Percentiles rank a stretch among this genome's conserved stretches.
Conservation (phyloP, 2,329 filamentous ascomycete species). For the Penicillium griseofulvum region DNA sequence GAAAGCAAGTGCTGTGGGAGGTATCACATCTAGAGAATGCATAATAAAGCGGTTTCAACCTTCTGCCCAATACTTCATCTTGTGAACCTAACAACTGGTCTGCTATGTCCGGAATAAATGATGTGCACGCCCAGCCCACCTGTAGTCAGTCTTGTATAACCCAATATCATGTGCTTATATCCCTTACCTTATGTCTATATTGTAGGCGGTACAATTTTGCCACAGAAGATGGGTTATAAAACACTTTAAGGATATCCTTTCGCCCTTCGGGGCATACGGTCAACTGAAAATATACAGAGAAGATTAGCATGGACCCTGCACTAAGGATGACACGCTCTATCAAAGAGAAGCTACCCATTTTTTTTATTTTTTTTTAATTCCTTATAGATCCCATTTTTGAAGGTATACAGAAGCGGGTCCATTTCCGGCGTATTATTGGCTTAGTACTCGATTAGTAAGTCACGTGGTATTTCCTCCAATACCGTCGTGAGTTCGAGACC, state of each 20-base stretch:
- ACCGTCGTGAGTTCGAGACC: not conserved
- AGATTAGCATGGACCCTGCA: constrained; percentile 80
- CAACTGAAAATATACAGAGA: constrained; percentile 70
- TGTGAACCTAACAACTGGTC: not conserved
- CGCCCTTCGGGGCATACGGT: constrained; percentile 52
- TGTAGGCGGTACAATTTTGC: not conserved
- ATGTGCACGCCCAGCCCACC: too few relatives aligned
- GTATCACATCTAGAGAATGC: not conserved
- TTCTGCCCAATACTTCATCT: not conserved
- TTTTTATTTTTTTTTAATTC: not conserved
- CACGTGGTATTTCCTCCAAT: not conserved
- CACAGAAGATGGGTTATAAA: not conserved
- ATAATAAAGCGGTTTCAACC: not conserved
- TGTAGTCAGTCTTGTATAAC: not conserved
- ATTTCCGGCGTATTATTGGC: not conserved
- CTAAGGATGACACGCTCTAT: constrained; percentile 68
- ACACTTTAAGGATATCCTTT: not conserved
- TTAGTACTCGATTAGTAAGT: not conserved
- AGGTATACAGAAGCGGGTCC: not conserved
- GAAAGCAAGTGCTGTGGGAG: not conserved
- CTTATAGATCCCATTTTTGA: not conserved
- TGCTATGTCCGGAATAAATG: too few relatives aligned
- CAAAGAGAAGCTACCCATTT: not conserved
- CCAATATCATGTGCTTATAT: not conserved
- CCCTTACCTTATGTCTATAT: too few relatives aligned